Evolutionary conservation across 495 filamentous ascomycete species (phyloP).

Genomic region (Neurospora tetrasperma): DNA sequence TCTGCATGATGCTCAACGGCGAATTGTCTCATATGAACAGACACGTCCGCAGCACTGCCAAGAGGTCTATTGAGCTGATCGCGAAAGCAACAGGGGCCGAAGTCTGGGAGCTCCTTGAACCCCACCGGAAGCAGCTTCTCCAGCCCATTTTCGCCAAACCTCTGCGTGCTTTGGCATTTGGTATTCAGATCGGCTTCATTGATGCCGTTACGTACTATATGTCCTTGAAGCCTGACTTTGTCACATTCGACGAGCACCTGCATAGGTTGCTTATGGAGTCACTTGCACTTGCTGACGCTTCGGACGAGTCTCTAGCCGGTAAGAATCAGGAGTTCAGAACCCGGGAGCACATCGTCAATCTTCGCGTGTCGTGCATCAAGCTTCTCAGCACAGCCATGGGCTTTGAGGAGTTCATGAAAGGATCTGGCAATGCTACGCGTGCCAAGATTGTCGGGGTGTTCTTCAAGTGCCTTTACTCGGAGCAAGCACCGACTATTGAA

Average conservation of each 20-base stretch:
- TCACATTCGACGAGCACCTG: conserved; percentile 81
- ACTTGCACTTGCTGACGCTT: conserved; percentile 82
- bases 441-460: conserved; percentile 86
- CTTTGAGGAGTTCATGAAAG: conserved; percentile 75
- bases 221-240: conserved; percentile 70
- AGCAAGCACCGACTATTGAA: conserved; percentile 82
- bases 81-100: conserved; percentile 64
- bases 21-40: conserved; percentile 92
- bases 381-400: conserved; percentile 86
- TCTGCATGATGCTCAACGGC: conserved; percentile 72
- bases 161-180: conserved; percentile 79
- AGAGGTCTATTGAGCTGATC: conserved; percentile 69
- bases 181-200: conserved; percentile 92
- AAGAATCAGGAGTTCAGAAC: conserved; percentile 86
- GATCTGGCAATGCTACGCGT: conserved; percentile 57
- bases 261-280: conserved; percentile 87
- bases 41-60: conserved; percentile 78
- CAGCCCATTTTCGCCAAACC: conserved; percentile 90
- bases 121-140: conserved; percentile 77
- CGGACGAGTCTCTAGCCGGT: conserved; percentile 74
- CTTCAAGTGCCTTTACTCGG: conserved; percentile 93
- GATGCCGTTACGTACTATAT: conserved; percentile 94
- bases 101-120: conserved; percentile 73
- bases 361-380: conserved; percentile 90
- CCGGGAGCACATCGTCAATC: conserved; percentile 76